A percentile compares a stretch with the other conserved stretches of the same genome.
Evolutionary conservation across 768 basidiomycete genomes (phyloP).

Genomic region (Mycena leptocephala): DNA sequence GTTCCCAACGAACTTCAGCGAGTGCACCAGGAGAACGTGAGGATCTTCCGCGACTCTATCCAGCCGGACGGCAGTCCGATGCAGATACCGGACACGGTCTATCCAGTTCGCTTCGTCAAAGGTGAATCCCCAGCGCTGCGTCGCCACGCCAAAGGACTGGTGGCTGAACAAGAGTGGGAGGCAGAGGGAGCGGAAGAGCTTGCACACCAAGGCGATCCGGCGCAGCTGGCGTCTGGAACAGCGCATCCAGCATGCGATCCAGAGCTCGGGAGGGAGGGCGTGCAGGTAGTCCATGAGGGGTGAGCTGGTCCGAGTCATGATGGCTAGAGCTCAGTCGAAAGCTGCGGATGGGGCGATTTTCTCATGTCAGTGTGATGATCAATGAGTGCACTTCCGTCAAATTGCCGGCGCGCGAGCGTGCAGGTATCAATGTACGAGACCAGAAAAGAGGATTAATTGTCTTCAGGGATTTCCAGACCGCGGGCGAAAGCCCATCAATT

Average conservation of each 20-base stretch:
- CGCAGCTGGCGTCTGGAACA: background rate
- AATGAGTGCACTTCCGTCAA: no score
- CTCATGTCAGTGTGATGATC: no score
- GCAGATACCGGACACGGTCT: conserved; percentile 3
- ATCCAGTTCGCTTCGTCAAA: conserved; percentile 4
- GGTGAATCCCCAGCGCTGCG: background rate
- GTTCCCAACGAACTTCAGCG: background rate
- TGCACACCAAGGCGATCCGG: conserved; percentile 2
- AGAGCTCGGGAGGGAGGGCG: background rate
- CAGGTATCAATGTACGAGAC: no score
- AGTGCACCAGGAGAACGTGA: background rate
- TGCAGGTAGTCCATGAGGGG: no score
- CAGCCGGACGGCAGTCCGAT: conserved; percentile 12
- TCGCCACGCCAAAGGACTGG: background rate
- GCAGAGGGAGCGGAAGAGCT: background rate
- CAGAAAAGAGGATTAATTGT: no score
- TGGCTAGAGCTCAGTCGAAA: no score
- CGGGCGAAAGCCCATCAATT: no score
- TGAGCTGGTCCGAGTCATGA: no score
- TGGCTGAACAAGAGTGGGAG: conserved; percentile 1
- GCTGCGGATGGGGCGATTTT: no score
- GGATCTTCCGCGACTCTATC: background rate
- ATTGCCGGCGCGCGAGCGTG: no score
- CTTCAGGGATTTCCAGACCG: no score
- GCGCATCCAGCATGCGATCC: background rate